Conservation (phyloP, 306 rosid species). For the Lotus japonicus region DNA sequence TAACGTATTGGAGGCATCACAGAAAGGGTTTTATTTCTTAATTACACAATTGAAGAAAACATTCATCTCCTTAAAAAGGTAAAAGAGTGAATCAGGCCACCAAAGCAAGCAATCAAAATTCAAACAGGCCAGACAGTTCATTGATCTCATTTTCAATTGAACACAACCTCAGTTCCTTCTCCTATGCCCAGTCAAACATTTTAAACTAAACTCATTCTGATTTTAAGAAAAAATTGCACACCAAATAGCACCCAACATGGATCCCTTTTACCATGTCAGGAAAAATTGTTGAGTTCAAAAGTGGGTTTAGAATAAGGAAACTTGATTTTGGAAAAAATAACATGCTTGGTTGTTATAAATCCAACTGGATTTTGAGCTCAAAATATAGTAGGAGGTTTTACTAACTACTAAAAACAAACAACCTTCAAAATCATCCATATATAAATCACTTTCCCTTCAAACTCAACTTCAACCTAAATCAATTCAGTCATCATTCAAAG, state of each 20-base stretch:
- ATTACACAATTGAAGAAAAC: background rate
- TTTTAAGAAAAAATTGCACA: background rate
- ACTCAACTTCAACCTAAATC: no score
- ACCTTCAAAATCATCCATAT: no score
- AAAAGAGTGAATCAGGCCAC: background rate
- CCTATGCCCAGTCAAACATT: background rate
- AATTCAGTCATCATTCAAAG: no score
- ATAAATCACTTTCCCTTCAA: no score
- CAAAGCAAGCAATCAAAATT: background rate
- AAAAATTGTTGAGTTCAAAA: no score
- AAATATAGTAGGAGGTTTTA: no score
- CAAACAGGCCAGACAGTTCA: background rate
- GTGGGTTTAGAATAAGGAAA: no score
- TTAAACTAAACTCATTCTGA: background rate
- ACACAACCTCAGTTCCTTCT: background rate
- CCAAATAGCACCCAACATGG: background rate
- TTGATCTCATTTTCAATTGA: background rate
- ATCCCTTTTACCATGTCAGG: background rate
- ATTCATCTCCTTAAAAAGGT: background rate
- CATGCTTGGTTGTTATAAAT: no score
- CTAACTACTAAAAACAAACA: no score
- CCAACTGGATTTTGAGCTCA: no score
- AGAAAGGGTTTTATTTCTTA: background rate
- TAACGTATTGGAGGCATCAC: background rate
- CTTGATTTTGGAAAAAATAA: no score